Evolutionary conservation across 2,329 filamentous ascomycete genomes (phyloP).

Genomic region (Beauveria australis): DNA sequence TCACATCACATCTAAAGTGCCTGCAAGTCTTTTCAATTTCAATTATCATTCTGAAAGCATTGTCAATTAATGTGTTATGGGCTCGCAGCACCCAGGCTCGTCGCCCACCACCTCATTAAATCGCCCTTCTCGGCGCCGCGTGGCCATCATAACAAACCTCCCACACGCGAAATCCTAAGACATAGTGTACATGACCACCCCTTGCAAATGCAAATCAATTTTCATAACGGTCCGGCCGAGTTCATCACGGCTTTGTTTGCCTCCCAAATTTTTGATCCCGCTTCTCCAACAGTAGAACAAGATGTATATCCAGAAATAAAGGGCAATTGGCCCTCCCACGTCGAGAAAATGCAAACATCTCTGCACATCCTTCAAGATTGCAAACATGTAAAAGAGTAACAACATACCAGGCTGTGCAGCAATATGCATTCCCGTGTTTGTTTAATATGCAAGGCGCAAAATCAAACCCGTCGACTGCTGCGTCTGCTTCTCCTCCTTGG

Average conservation of each 20-base stretch:
- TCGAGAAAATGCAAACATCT: background rate
- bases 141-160: background rate
- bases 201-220: conserved; percentile 2
- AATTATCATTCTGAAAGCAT: background rate
- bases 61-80: conserved; percentile 1
- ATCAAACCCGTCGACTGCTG: conserved; percentile 6
- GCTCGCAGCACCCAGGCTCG: background rate
- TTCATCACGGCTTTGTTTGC: conserved; percentile 9
- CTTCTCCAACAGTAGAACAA: conserved; percentile 3
- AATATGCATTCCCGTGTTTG: background rate
- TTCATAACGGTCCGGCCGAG: conserved; percentile 9
- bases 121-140: background rate
- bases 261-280: background rate
- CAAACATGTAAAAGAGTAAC: conserved; percentile 1
- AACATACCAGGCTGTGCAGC: background rate
- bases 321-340: background rate
- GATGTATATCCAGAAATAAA: background rate
- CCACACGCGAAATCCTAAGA: background rate
- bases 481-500: conserved; percentile 22
- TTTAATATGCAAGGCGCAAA: conserved; percentile 16
- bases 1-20: background rate
- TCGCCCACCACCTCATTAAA: conserved; percentile 1
- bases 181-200: background rate
- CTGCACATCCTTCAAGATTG: background rate
- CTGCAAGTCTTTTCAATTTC: background rate